Base-by-base conservation (phyloP, 1,284 basidiomycete genomes). In the Ceratobasidium sp. region DNA sequence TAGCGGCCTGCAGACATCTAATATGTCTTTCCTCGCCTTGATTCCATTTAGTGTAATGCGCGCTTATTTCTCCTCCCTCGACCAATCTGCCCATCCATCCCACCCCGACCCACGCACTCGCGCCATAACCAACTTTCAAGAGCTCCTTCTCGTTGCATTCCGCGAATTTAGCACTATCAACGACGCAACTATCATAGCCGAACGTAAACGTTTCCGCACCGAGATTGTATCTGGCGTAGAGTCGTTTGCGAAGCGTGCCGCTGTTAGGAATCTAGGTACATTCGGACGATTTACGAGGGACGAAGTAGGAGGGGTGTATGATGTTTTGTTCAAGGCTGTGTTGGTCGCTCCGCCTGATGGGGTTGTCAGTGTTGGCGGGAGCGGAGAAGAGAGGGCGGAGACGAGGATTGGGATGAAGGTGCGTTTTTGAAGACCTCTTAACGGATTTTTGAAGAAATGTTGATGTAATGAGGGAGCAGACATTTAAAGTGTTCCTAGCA, bases 121-220 rank as follows among this genome's bases (percentile, higher is more conserved):
- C 23, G 95, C 96, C 57, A 98, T 99, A 82, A 99, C 97, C 26
- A 94, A 95, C 79, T 99, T 99, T 89, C 98, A 99, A 85, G 97
- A 99, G 85, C 91, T 99, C 3, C 90, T 97, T 15, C 92, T 98
- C 6, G 93, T 98, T 73, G 97, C 97, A 1, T 98, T 98, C 90
- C 91, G 98, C 77, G 98, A 99, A 84, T 99, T 99, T 84, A 94
- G 96, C 33, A 89, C 96, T 80, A 97, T 99, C 84, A 97, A 96
- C 0, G 97, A 99, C 83, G 98, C 99, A 44, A 95, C 95, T 15
- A 99, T 99, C 81, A 90, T 92, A 23, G 90, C 90, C 23, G 97
- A 99, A 85, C 92, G 98, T 40, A 91, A 91, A 80, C 91, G 93
- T 56, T 96, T 96, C 86, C 91, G 97, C 67, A 90, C 92, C 64